phyloP scores from a whole-genome alignment of 78 protist genomes.

The Reticulomyxa filosa region DNA sequence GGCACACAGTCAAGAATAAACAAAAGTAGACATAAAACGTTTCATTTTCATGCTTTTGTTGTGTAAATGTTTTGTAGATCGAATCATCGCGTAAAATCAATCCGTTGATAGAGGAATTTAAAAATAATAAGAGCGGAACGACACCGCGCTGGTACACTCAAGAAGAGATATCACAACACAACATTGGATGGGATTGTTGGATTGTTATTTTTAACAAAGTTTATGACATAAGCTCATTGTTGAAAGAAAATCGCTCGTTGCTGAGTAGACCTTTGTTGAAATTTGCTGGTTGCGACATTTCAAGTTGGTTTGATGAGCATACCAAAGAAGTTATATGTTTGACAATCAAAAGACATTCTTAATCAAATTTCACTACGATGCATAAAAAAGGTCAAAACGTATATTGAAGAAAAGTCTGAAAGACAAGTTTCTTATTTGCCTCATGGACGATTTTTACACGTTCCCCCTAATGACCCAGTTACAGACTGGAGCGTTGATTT shows the following conservation, averaged over 20 bases:
- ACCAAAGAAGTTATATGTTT: background rate
- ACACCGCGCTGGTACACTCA: too few species aligned
- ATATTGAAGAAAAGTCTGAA: background rate
- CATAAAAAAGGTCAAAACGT: background rate
- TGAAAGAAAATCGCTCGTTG: background rate
- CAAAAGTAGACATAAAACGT: too few species aligned
- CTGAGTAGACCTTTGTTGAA: background rate
- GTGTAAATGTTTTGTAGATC: too few species aligned
- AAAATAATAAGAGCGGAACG: too few species aligned
- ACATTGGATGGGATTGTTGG: background rate
- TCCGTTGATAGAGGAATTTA: too few species aligned
- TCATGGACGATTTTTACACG: background rate
- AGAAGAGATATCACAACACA: background rate
- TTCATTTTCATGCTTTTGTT: too few species aligned
- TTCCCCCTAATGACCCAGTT: background rate
- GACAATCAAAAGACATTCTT: background rate
- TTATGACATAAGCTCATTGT: background rate
- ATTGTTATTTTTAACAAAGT: background rate
- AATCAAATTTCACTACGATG: background rate
- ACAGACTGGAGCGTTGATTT: background rate
- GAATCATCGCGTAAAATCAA: too few species aligned
- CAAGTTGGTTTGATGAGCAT: background rate
- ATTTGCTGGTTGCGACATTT: background rate
- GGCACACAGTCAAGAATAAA: too few species aligned
- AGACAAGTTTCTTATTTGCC: background rate